Base-by-base conservation (phyloP, 257 asterid species). In the Jacaranda mimosifolia region DNA sequence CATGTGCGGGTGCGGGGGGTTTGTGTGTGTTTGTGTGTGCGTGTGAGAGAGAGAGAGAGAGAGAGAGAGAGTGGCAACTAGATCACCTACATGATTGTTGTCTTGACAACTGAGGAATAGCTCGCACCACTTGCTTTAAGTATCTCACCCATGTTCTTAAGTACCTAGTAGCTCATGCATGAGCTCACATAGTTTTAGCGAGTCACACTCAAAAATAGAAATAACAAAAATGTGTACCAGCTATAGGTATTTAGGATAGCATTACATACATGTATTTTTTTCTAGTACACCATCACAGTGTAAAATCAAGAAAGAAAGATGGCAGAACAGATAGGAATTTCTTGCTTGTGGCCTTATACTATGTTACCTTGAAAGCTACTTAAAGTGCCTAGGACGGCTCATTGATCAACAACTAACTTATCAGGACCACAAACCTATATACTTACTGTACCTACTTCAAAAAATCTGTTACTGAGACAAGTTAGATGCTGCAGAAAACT, bases 131-230 rank as follows among this genome's bases (percentile, higher is more conserved):
- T 78, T 66, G 97, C 99, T 89, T 96, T 91, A 70, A 96, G 97
- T 84, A 96, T 96, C 87, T 93, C 97, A 15, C 99, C 99, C 90
- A 96, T 90, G 78, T 96, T 96, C 89, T 93, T 93, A 68, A 96
- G 94, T 76, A 90, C 94, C 99, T 96, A 81, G 75, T 8, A 17
- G 64, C 66, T 69, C 26, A 83, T 13, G 73, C 68, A 80, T 48
- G 35, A 79, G 67, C 10, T 48, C 77, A 43, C 32, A 75, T 63
- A 60, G 75, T 78, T 39, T 76, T 36, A 75, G 76, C 52, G 9
- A 76, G 43, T 73, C 38, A 21, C 62, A 51, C 49, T 76, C 21
- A 4, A 19, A 21, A 70, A 40, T 40, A 59, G 43, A 60, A 66
- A 62, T 15, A 53, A 76, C 9, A 45, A 73, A 26, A 38, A 14